Percentiles rank a stretch among this genome's conserved stretches.
Evolutionary conservation across 306 rosid species (phyloP).

Genomic region (Cicer pinnatifidum): DNA sequence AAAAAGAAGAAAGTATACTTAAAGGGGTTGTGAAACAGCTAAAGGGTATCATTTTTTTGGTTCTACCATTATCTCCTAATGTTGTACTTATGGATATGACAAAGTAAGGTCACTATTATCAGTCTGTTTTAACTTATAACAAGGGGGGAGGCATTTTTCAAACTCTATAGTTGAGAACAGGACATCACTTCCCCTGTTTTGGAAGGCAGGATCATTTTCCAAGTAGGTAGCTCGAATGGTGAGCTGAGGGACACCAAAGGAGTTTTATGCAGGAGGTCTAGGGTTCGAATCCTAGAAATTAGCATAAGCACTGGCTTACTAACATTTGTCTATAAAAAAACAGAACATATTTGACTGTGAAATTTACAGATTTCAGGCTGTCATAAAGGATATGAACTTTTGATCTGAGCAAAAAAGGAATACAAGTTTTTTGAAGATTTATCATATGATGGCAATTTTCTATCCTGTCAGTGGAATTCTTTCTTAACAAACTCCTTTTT

Average conservation of each 20-base stretch:
- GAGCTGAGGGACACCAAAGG: no score
- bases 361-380: slow-evolving; percentile 15
- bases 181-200: neutral
- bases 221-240: no score
- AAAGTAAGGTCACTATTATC: slow-evolving; percentile 16
- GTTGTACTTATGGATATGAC: slow-evolving; percentile 10
- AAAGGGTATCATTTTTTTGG: slow-evolving; percentile 58
- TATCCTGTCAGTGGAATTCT: slow-evolving; percentile 17
- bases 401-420: slow-evolving; percentile 9
- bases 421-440: slow-evolving; percentile 5
- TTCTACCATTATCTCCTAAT: slow-evolving; percentile 39
- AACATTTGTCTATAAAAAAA: no score
- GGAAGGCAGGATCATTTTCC: slow-evolving; percentile 10
- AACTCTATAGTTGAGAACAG: slow-evolving; percentile 33
- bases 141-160: slow-evolving; percentile 15
- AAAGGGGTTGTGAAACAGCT: slow-evolving; percentile 81
- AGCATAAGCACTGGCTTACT: no score
- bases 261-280: no score
- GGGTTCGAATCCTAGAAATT: no score
- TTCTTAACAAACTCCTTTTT: slow-evolving; percentile 35
- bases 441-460: slow-evolving; percentile 25
- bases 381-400: slow-evolving; percentile 1
- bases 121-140: slow-evolving; percentile 33
- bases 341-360: slow-evolving; percentile 21
- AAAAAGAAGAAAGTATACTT: slow-evolving; percentile 74